Evolutionary conservation across 2,329 filamentous ascomycete species (phyloP).

Genomic region (Leptographium radiaticola): DNA sequence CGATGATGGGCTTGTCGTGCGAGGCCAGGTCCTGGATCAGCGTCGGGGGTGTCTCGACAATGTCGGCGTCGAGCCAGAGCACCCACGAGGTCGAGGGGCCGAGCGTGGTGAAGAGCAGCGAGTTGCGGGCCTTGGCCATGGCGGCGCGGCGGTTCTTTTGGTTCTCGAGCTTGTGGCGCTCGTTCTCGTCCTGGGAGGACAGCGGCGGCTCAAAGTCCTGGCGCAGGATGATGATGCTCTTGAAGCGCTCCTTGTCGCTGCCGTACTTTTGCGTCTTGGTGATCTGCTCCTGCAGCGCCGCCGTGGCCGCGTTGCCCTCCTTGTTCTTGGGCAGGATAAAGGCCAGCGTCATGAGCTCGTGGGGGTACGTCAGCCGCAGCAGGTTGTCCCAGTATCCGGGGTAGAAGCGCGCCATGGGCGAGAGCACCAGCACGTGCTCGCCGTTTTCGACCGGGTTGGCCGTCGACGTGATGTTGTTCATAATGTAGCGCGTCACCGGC

Average conservation of each 20-base stretch:
- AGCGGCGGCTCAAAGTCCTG: slow-evolving; percentile 87
- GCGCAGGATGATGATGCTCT: slow-evolving; percentile 83
- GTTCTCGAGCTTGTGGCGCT: slow-evolving; percentile 82
- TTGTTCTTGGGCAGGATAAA: slow-evolving; percentile 93
- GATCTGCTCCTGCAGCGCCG: slow-evolving; percentile 72
- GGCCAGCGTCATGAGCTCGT: slow-evolving; percentile 85
- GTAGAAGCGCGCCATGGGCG: slow-evolving; percentile 88
- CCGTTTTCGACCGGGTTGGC: slow-evolving; percentile 60
- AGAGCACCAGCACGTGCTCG: slow-evolving; percentile 83
- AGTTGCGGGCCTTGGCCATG: slow-evolving; percentile 91
- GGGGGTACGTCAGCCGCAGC: slow-evolving; percentile 70
- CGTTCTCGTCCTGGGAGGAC: slow-evolving; percentile 67
- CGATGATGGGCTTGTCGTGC: slow-evolving; percentile 82
- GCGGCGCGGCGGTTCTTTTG: slow-evolving; percentile 76
- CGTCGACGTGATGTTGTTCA: slow-evolving; percentile 88
- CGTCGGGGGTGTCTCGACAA: slow-evolving; percentile 72
- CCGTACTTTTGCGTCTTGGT: slow-evolving; percentile 69
- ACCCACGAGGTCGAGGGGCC: slow-evolving; percentile 91
- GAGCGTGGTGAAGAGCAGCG: slow-evolving; percentile 85
- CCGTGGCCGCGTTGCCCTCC: slow-evolving; percentile 79
- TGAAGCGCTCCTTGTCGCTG: slow-evolving; percentile 69
- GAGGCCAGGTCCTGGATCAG: slow-evolving; percentile 84
- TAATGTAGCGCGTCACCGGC: slow-evolving; percentile 81
- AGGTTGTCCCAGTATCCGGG: slow-evolving; percentile 93
- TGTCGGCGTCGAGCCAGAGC: slow-evolving; percentile 86